Conservation (phyloP, 441 rosid species). For the Brassica hybrid region DNA sequence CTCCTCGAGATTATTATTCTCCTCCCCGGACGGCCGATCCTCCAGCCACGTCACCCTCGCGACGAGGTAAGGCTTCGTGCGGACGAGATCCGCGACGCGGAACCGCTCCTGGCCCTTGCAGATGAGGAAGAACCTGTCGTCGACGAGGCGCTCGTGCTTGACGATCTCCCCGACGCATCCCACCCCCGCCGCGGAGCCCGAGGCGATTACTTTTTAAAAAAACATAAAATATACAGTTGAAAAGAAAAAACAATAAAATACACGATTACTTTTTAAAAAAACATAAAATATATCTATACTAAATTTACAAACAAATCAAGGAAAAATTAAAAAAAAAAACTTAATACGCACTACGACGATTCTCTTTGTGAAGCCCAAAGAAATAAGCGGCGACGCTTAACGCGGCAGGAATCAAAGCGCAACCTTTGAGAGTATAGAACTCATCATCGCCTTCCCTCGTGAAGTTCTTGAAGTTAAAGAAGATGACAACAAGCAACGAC, state of each 20-base stretch:
- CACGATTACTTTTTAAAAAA: too few relatives aligned
- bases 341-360: slow-evolving; percentile 6
- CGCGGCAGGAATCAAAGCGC: slow-evolving; percentile 43
- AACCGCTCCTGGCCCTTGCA: slow-evolving; percentile 96
- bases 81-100: slow-evolving; percentile 72
- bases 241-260: background rate
- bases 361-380: slow-evolving; percentile 43
- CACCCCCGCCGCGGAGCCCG: slow-evolving; percentile 74
- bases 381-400: slow-evolving; percentile 47
- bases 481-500: slow-evolving; percentile 40
- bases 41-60: slow-evolving; percentile 91
- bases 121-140: slow-evolving; percentile 86
- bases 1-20: slow-evolving; percentile 56
- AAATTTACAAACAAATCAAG: too few relatives aligned
- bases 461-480: slow-evolving; percentile 39
- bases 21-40: slow-evolving; percentile 89
- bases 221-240: too few relatives aligned
- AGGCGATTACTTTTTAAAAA: too few relatives aligned
- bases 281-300: too few relatives aligned
- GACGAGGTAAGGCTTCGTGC: slow-evolving; percentile 84
- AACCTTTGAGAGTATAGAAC: slow-evolving; percentile 33
- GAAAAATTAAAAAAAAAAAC: too few relatives aligned
- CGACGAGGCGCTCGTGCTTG: slow-evolving; percentile 91
- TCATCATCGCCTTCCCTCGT: slow-evolving; percentile 15
- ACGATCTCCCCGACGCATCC: slow-evolving; percentile 96